phyloP scores from a whole-genome alignment of 345 rosid genomes.

The Acer saccharum region DNA sequence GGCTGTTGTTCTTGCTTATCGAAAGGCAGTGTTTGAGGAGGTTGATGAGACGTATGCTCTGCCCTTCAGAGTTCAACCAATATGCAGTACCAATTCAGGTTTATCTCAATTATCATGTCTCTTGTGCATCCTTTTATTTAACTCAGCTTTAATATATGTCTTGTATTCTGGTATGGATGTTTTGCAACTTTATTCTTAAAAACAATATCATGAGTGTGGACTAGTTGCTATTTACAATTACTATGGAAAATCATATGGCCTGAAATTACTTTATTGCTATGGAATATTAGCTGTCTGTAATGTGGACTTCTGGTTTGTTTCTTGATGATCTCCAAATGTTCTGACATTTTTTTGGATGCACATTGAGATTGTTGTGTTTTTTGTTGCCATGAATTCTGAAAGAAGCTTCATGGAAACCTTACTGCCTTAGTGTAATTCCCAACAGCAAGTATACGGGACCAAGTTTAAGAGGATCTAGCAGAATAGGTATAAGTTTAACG shows the following conservation, averaged over 20 bases:
- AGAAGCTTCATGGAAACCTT: background rate
- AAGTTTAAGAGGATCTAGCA: background rate
- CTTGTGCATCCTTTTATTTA: background rate
- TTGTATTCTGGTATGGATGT: background rate
- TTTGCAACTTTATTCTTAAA: background rate
- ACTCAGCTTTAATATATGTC: background rate
- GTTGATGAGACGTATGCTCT: conserved; percentile 51
- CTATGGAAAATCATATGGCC: background rate
- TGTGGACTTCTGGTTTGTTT: background rate
- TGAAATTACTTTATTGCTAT: background rate
- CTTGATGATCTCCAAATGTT: background rate
- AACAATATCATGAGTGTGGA: background rate
- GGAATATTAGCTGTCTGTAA: background rate
- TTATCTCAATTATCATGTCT: background rate
- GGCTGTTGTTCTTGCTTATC: conserved; percentile 44
- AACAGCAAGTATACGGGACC: background rate
- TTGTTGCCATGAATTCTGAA: background rate
- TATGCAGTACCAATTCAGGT: conserved; percentile 16
- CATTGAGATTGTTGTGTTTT: background rate
- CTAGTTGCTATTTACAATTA: background rate
- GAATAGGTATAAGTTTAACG: background rate
- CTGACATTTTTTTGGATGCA: background rate
- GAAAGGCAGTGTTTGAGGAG: conserved; percentile 59
- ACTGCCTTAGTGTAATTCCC: background rate
- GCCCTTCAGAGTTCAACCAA: conserved; percentile 39